phyloP scores from a whole-genome alignment of 2,329 filamentous ascomycete genomes.

The Akanthomyces uredinophilus region DNA sequence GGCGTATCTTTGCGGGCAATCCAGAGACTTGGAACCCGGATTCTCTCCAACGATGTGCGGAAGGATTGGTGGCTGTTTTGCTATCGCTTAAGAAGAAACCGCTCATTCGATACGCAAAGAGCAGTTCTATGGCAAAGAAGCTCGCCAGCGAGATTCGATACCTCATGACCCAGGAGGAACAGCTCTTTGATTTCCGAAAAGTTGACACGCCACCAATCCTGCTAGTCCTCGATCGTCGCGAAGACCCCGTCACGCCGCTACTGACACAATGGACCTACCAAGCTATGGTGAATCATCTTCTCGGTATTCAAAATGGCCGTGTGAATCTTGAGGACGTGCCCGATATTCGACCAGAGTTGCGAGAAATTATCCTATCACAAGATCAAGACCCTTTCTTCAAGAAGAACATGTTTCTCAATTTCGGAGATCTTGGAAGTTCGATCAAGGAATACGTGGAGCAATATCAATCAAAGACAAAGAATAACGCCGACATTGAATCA shows the following conservation, averaged over 20 bases:
- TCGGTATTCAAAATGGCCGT: slow-evolving; percentile 92
- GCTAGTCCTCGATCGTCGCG: slow-evolving; percentile 81
- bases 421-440: slow-evolving; percentile 89
- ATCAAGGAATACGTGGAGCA: slow-evolving; percentile 99
- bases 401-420: slow-evolving; percentile 99
- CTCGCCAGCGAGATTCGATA: slow-evolving; percentile 89
- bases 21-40: slow-evolving; percentile 91
- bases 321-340: slow-evolving; percentile 82
- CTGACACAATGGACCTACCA: slow-evolving; percentile 99
- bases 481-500: slow-evolving; percentile 90
- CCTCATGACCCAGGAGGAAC: slow-evolving; percentile 89
- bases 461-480: slow-evolving; percentile 97
- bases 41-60: slow-evolving; percentile 76
- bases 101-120: slow-evolving; percentile 87
- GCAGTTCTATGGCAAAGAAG: slow-evolving; percentile 85
- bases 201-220: slow-evolving; percentile 92
- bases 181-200: slow-evolving; percentile 92
- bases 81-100: slow-evolving; percentile 95
- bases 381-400: slow-evolving; percentile 98
- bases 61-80: slow-evolving; percentile 78
- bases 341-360: slow-evolving; percentile 79
- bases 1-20: slow-evolving; percentile 73
- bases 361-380: slow-evolving; percentile 90
- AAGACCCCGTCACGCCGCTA: slow-evolving; percentile 90
- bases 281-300: slow-evolving; percentile 97